phyloP scores from a whole-genome alignment of 768 basidiomycete species.

The Boletus subparvulus region DNA sequence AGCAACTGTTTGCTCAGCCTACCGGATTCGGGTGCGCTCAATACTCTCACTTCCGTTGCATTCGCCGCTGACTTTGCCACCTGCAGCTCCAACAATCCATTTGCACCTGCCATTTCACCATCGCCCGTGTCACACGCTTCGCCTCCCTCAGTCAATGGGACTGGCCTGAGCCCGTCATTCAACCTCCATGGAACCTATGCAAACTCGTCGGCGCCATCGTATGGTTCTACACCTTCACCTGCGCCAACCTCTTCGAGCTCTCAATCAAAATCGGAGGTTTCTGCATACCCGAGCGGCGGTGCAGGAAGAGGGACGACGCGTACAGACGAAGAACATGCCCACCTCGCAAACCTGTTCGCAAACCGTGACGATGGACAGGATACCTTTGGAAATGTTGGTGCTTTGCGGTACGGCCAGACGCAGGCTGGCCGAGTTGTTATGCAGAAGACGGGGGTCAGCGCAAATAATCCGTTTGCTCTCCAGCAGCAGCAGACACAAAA shows the following conservation, averaged over 20 bases:
- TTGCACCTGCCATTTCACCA: conserved; percentile 52
- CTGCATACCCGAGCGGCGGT: conserved; percentile 11
- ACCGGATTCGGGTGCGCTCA: conserved; percentile 71
- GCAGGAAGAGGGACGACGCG: conserved; percentile 34
- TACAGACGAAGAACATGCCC: conserved; percentile 68
- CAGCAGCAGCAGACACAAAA: conserved; percentile 51
- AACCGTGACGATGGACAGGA: conserved; percentile 91
- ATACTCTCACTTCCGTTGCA: background rate
- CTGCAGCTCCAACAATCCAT: conserved; percentile 90
- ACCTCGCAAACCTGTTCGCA: conserved; percentile 80
- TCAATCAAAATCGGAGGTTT: conserved; percentile 38
- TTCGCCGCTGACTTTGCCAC: conserved; percentile 26
- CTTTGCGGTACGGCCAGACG: conserved; percentile 67
- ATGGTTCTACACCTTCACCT: conserved; percentile 41
- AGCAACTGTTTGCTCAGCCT: conserved; percentile 54
- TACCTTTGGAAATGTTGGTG: conserved; percentile 90
- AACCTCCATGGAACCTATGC: conserved; percentile 71
- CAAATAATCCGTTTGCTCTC: conserved; percentile 64
- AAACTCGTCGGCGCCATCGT: conserved; percentile 36
- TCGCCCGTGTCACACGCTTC: conserved; percentile 35
- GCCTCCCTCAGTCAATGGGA: conserved; percentile 33
- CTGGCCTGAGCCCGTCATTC: conserved; percentile 50
- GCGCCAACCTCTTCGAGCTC: conserved; percentile 38
- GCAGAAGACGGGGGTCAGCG: conserved; percentile 47
- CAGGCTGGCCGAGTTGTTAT: conserved; percentile 48